phyloP scores from a whole-genome alignment of 768 basidiomycete genomes.

The Pleurotus cornucopiae region DNA sequence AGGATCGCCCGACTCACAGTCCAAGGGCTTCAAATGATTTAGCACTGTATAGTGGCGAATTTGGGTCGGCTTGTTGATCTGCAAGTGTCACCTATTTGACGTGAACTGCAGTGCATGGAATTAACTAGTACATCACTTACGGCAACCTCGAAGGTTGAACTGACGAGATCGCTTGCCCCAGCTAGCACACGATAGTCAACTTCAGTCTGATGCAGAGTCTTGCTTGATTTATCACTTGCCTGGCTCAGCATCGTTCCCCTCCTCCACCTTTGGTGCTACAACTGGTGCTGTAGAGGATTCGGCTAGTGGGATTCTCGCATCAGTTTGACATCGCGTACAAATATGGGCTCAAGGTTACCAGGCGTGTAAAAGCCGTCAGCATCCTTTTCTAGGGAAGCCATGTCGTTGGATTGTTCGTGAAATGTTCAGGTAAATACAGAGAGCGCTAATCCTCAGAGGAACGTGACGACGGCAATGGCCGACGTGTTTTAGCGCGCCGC shows the following conservation, averaged over 20 bases:
- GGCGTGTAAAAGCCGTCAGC: conserved; percentile 77
- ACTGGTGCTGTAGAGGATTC: conserved; percentile 15
- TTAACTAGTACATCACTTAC: conserved; percentile 34
- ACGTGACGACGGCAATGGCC: no score
- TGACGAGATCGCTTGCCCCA: conserved; percentile 56
- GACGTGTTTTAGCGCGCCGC: no score
- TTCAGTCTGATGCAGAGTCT: not conserved
- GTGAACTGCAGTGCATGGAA: conserved; percentile 9
- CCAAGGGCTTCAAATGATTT: conserved; percentile 96
- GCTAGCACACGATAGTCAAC: conserved; percentile 14
- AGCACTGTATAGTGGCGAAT: conserved; percentile 91
- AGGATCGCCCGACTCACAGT: conserved; percentile 51
- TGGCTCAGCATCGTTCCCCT: conserved; percentile 21
- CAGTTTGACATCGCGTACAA: not conserved
- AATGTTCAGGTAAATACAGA: no score
- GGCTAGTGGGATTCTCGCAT: conserved; percentile 17
- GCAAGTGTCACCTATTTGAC: conserved; percentile 81
- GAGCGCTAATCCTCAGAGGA: no score
- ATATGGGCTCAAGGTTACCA: conserved; percentile 12
- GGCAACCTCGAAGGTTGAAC: conserved; percentile 79
- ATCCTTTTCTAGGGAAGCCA: conserved; percentile 60
- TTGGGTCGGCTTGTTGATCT: conserved; percentile 92
- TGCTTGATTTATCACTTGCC: conserved; percentile 14
- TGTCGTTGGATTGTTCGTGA: not conserved
- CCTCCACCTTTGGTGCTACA: not conserved